Conservation (phyloP, 2,329 filamentous ascomycete genomes). For the Aspergillus neotritici region DNA sequence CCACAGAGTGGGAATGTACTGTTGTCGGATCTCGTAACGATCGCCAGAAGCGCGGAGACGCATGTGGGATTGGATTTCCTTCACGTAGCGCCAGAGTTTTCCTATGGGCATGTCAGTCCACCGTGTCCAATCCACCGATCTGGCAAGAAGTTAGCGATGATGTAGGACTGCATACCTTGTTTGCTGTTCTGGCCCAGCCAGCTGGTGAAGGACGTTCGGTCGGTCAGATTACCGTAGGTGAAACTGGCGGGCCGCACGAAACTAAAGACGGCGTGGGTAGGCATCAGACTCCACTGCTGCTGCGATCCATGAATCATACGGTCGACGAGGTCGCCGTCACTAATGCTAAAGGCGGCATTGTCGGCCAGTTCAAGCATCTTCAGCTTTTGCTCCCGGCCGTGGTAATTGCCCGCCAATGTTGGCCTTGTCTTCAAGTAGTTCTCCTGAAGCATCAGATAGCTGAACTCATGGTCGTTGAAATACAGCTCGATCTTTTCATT, state of each 20-base stretch:
- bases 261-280: slow-evolving; percentile 89
- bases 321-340: slow-evolving; percentile 91
- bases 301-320: slow-evolving; percentile 98
- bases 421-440: slow-evolving; percentile 89
- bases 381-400: slow-evolving; percentile 63
- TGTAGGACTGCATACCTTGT: slow-evolving; percentile 49
- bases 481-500: slow-evolving; percentile 99
- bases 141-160: too few relatives aligned
- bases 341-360: slow-evolving; percentile 89
- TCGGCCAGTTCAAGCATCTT: slow-evolving; percentile 84
- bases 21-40: slow-evolving; percentile 86
- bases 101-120: slow-evolving; percentile 22
- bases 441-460: slow-evolving; percentile 94
- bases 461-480: slow-evolving; percentile 99
- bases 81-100: slow-evolving; percentile 70
- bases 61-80: slow-evolving; percentile 97
- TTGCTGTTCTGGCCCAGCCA: slow-evolving; percentile 98
- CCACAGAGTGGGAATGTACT: slow-evolving; percentile 89
- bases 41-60: slow-evolving; percentile 84
- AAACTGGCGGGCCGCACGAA: slow-evolving; percentile 89
- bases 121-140: too few relatives aligned
- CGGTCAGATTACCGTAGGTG: slow-evolving; percentile 69
- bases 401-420: slow-evolving; percentile 56
- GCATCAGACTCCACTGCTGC: slow-evolving; percentile 98
- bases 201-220: slow-evolving; percentile 68